A percentile compares a stretch with the other conserved stretches of the same genome.
Evolutionary conservation across 768 basidiomycete genomes (phyloP).

Genomic region (Royoungia palumana): DNA sequence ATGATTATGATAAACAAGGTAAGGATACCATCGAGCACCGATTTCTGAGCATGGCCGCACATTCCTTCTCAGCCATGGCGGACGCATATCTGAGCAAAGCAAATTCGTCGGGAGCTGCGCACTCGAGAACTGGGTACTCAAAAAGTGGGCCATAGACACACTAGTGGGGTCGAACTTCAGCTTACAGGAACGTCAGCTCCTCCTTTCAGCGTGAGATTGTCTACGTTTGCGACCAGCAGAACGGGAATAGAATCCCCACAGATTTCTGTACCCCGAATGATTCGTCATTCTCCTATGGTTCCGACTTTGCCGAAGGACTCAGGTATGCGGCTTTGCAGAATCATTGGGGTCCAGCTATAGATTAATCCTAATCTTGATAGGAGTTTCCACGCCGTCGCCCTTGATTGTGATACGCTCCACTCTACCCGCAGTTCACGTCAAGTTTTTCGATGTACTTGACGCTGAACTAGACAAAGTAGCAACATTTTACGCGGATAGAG

Average conservation of each 20-base stretch:
- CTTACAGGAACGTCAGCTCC: slow-evolving; percentile 7
- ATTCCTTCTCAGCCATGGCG: not conserved
- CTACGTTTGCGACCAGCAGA: slow-evolving; percentile 4
- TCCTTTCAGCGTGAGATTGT: slow-evolving; percentile 10
- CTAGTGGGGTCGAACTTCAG: not conserved
- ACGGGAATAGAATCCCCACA: not conserved
- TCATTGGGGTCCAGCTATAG: not conserved
- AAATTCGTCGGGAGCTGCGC: not conserved
- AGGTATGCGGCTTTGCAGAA: slow-evolving; percentile 10
- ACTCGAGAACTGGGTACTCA: not conserved
- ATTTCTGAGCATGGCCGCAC: not conserved
- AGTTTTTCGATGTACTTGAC: slow-evolving; percentile 79
- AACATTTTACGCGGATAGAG: slow-evolving; percentile 73
- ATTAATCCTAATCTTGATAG: slow-evolving; percentile 5
- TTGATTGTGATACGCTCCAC: slow-evolving; percentile 49
- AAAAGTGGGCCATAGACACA: slow-evolving; percentile 10
- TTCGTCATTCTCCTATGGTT: slow-evolving; percentile 1
- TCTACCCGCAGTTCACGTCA: slow-evolving; percentile 56
- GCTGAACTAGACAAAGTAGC: slow-evolving; percentile 82
- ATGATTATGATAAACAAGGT: slow-evolving; percentile 7
- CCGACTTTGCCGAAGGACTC: slow-evolving; percentile 3
- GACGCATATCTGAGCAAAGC: slow-evolving; percentile 1
- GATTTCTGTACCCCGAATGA: not conserved
- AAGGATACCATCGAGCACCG: not conserved
- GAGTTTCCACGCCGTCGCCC: slow-evolving; percentile 28